Conservation (phyloP, 2,329 filamentous ascomycete species). For the Drechslera avenae region DNA sequence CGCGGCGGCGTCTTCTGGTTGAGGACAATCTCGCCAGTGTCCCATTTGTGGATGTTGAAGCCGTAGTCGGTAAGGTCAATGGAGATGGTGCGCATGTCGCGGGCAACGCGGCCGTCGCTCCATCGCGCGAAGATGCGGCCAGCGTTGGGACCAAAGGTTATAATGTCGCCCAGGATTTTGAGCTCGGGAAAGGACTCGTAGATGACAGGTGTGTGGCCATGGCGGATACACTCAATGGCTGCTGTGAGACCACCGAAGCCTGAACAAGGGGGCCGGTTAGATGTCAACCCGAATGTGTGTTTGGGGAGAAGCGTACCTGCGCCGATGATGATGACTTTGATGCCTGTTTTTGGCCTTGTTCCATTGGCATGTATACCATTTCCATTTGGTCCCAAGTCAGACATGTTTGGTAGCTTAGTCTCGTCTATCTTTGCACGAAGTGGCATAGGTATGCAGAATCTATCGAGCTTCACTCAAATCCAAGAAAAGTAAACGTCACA, state of each 20-base stretch:
- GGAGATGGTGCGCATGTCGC: slow-evolving; percentile 56
- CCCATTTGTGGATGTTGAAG: slow-evolving; percentile 66
- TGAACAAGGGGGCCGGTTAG: slow-evolving; percentile 25
- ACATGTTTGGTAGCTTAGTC: slow-evolving; percentile 28
- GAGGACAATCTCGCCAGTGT: slow-evolving; percentile 64
- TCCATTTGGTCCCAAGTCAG: slow-evolving; percentile 15
- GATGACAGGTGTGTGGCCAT: slow-evolving; percentile 64
- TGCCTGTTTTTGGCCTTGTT: slow-evolving; percentile 50
- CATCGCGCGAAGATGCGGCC: slow-evolving; percentile 67
- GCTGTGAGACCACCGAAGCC: slow-evolving; percentile 67
- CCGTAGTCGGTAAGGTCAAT: slow-evolving; percentile 61
- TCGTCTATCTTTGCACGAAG: slow-evolving; percentile 29
- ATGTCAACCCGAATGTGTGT: neutral
- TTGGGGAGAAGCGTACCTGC: slow-evolving; percentile 40
- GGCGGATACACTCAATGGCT: slow-evolving; percentile 66
- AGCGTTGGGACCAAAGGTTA: slow-evolving; percentile 65
- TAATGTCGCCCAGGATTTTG: slow-evolving; percentile 66
- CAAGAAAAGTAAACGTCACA: neutral
- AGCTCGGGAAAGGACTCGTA: slow-evolving; percentile 64
- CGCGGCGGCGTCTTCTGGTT: slow-evolving; percentile 58
- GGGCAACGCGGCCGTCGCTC: slow-evolving; percentile 56
- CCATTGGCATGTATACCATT: neutral
- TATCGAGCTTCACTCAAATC: neutral
- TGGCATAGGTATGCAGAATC: slow-evolving; percentile 20
- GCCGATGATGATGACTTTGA: slow-evolving; percentile 60